phyloP scores from a whole-genome alignment of 352 stramenopile genomes.

The Discostella stelligera region DNA sequence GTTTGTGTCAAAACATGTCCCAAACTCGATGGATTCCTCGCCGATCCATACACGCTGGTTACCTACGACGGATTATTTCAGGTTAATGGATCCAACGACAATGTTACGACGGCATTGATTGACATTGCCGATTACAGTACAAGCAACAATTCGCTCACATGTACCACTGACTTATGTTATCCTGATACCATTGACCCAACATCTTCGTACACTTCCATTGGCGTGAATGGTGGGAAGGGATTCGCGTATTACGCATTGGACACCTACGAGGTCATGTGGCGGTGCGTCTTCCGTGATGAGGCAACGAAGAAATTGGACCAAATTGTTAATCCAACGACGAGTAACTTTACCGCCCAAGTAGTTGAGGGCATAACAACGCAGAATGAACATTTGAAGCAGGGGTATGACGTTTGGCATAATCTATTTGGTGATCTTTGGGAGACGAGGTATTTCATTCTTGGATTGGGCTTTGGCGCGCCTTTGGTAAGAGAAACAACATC shows the following conservation, averaged over 20 bases:
- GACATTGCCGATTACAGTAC: conserved; percentile 56
- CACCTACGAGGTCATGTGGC: conserved; percentile 40
- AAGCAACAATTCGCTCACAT: conserved; percentile 44
- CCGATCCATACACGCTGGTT: conserved; percentile 63
- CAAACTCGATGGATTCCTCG: conserved; percentile 34
- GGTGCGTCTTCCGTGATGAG: conserved; percentile 41
- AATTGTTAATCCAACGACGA: conserved; percentile 19
- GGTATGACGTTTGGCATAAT: conserved; percentile 61
- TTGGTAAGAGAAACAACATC: conserved; percentile 27
- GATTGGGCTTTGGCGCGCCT: conserved; percentile 79
- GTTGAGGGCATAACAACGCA: conserved; percentile 25
- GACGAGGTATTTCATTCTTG: conserved; percentile 74
- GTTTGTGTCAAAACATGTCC: conserved; percentile 84
- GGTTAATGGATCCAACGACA: conserved; percentile 28
- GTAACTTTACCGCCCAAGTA: conserved; percentile 14
- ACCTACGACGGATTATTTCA: conserved; percentile 71
- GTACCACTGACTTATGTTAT: conserved; percentile 55
- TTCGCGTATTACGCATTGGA: conserved; percentile 70
- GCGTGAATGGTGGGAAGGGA: conserved; percentile 54
- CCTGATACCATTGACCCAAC: conserved; percentile 24
- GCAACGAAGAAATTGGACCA: conserved; percentile 24
- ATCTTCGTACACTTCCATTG: conserved; percentile 41
- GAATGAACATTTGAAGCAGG: conserved; percentile 39
- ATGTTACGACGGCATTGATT: conserved; percentile 45
- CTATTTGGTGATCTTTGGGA: conserved; percentile 82